phyloP scores from a whole-genome alignment of 2,329 filamentous ascomycete genomes.

The Pestalotiopsis sp. region DNA sequence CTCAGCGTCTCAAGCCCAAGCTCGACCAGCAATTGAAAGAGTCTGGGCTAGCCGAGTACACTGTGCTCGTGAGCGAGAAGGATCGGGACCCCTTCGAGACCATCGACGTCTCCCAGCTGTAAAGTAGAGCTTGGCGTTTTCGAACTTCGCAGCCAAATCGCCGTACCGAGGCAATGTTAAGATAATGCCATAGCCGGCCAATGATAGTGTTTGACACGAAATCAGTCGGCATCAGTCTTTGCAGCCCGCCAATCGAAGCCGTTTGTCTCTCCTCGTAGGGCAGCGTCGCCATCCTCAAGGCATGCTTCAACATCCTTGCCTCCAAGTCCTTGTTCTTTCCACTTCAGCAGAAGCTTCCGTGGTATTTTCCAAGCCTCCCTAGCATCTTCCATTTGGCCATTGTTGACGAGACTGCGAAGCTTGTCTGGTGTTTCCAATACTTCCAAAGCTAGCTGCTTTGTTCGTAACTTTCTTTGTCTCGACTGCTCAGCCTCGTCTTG shows the following conservation, averaged over 20 bases:
- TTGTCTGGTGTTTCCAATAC: slow-evolving; percentile 63
- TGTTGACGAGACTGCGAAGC: slow-evolving; percentile 58
- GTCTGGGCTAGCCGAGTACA: slow-evolving; percentile 47
- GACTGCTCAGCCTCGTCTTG: slow-evolving; percentile 37
- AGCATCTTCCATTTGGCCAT: slow-evolving; percentile 65
- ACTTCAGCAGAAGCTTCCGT: slow-evolving; percentile 50
- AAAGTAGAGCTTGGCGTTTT: not conserved
- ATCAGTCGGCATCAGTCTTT: slow-evolving; percentile 20
- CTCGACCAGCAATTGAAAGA: slow-evolving; percentile 61
- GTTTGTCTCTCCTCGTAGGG: slow-evolving; percentile 35
- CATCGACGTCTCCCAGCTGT: slow-evolving; percentile 51
- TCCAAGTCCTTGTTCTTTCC: slow-evolving; percentile 58
- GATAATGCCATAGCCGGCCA: not conserved
- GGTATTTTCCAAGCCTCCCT: slow-evolving; percentile 58
- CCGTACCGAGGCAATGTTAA: not conserved
- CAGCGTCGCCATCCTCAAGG: slow-evolving; percentile 57
- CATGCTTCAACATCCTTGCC: slow-evolving; percentile 56
- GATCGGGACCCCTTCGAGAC: slow-evolving; percentile 92
- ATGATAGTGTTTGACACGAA: not conserved
- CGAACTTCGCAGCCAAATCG: not conserved
- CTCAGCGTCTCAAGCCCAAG: slow-evolving; percentile 67
- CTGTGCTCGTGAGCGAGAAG: slow-evolving; percentile 74
- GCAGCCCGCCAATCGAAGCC: slow-evolving; percentile 28
- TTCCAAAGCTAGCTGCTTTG: slow-evolving; percentile 62
- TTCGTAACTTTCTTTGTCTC: slow-evolving; percentile 37